Base-by-base conservation (phyloP, 164 flowering plant species). In the Tetrastigma voinierianum region DNA sequence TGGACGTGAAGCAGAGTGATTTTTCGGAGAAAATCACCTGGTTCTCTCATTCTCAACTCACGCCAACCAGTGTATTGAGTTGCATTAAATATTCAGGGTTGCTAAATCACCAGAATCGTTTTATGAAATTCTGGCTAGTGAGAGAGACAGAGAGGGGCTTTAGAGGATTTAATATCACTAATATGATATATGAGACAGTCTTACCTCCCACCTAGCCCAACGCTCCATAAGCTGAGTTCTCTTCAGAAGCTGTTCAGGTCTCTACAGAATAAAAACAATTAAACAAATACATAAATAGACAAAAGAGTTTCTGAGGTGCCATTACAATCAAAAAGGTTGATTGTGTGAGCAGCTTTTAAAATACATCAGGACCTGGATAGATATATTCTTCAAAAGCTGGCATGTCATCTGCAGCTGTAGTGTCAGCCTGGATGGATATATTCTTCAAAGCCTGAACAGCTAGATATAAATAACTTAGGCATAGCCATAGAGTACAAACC, bases 141-240 rank as follows among this genome's bases (percentile, higher is more conserved):
- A 3, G 40, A 32, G 40, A 32, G 40, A 32, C n/a, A n/a, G 40
- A 32, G 40, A 32, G 40, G 40, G 6, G 40, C 40, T 32, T 32
- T 32, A 32, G 40, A 32, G 6, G 6, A 32, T 32, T 3, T 32
- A 54, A 12, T 46, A 46, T 25, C 23, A 53, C 14, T 25, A 25
- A n/a, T 32, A 19, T 13, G 32, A 57, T 58, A 55, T 20, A 48
- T 45, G 17, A 23, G n/a, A 69, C 70, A 61, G 23, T 68, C 56
- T 59, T 86, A 96, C 99, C 99, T 96, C 99, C 95, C 98, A 87
- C 75, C 97, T 82, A 62, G 93, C 90, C 99, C 99, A 96, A 45
- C 98, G 99, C 76, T 96, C 98, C 98, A 90, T 96, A 43, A 96
- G 95, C 74, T 96, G 98, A 76, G 95, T 93, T 76, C 98, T 85